These are phyloP conservation scores for Udeniomyces megalosporus DNA, from an alignment of 768 basidiomycete genomes.

Conservation along the genomic window DNA sequence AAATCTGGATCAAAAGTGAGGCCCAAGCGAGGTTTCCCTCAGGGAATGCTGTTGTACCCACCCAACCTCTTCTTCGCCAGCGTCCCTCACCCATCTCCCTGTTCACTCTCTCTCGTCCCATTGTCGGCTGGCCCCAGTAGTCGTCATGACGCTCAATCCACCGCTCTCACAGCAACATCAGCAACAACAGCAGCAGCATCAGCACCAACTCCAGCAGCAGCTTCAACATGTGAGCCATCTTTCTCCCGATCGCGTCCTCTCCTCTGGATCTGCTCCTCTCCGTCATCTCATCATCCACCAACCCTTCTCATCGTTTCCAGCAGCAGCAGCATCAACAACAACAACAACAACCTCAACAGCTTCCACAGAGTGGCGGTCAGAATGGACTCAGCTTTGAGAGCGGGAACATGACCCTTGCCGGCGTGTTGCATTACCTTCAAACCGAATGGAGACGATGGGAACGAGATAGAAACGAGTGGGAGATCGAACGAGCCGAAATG, in stretches of 20 bases:
- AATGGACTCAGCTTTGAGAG: not conserved
- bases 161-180: not conserved
- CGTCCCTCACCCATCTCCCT: not conserved
- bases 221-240: not conserved
- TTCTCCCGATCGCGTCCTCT: not conserved
- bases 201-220: not conserved
- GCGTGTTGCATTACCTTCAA: conserved; percentile 91
- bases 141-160: too few species aligned
- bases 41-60: too few species aligned
- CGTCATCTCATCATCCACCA: too few species aligned
- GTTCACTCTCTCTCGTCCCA: not conserved
- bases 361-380: not conserved
- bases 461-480: conserved; percentile 98
- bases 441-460: conserved; percentile 93
- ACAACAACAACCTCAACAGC: not conserved
- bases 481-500: conserved; percentile 99
- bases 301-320: not conserved
- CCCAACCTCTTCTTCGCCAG: not conserved
- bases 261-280: too few species aligned
- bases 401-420: conserved; percentile 52
- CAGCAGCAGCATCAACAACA: conserved; percentile 7
- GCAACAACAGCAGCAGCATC: not conserved
- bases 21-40: too few species aligned
- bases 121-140: not conserved
- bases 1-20: not conserved